phyloP scores from a whole-genome alignment of 208 protist species.

The Perkinsela sp. region DNA sequence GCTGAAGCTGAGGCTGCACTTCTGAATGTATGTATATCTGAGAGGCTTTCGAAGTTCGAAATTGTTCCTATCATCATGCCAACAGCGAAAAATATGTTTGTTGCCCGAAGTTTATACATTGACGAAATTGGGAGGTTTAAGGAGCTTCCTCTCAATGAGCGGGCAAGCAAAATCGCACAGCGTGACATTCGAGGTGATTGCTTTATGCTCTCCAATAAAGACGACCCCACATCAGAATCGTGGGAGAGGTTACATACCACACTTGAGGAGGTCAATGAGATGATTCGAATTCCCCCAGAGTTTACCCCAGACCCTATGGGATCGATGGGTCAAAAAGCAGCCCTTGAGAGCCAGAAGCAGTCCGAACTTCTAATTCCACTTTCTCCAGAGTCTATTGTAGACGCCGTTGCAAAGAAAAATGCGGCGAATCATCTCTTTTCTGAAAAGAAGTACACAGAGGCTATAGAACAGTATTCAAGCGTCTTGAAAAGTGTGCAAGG shows the following conservation, averaged over 20 bases:
- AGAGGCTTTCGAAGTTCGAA: slow-evolving; percentile 14
- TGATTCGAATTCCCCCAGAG: slow-evolving; percentile 15
- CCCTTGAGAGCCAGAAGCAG: not conserved
- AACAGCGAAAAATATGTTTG: slow-evolving; percentile 20
- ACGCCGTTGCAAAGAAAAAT: not conserved
- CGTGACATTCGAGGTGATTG: slow-evolving; percentile 54
- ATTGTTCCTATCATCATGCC: slow-evolving; percentile 58
- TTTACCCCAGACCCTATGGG: slow-evolving; percentile 17
- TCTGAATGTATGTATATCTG: slow-evolving; percentile 3
- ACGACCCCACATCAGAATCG: slow-evolving; percentile 48
- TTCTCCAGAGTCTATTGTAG: not conserved
- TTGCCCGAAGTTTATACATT: slow-evolving; percentile 55
- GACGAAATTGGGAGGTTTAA: slow-evolving; percentile 59
- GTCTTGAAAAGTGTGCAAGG: not conserved
- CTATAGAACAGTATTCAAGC: not conserved
- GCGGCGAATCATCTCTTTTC: not conserved
- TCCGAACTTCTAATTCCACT: not conserved
- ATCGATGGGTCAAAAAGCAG: not conserved
- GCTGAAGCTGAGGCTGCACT: slow-evolving; percentile 2
- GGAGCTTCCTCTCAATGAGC: slow-evolving; percentile 32
- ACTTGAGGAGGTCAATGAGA: slow-evolving; percentile 11
- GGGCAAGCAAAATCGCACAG: slow-evolving; percentile 45
- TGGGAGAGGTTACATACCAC: slow-evolving; percentile 41
- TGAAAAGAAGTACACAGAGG: not conserved
- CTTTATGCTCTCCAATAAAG: slow-evolving; percentile 48